Evolutionary conservation across 2,329 filamentous ascomycete genomes (phyloP).

Genomic region (Cladosporium phlei): DNA sequence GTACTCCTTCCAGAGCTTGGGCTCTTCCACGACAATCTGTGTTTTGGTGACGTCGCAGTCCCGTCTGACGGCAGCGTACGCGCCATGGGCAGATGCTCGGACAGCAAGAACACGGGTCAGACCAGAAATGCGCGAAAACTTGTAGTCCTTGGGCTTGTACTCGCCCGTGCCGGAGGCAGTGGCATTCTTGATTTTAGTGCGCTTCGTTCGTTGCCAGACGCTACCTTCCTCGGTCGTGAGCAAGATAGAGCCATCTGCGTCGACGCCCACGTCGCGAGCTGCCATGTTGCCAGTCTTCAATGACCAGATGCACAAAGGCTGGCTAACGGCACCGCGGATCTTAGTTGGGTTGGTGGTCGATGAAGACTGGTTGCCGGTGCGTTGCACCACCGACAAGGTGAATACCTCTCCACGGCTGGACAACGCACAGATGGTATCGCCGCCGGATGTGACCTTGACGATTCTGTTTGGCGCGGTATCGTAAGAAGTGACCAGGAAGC

Average conservation of each 20-base stretch:
- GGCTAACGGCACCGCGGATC: slow-evolving; percentile 74
- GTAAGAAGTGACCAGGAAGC: slow-evolving; percentile 61
- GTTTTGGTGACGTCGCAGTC: slow-evolving; percentile 77
- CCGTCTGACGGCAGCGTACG: slow-evolving; percentile 80
- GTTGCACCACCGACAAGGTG: slow-evolving; percentile 70
- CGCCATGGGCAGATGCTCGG: slow-evolving; percentile 81
- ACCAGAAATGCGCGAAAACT: slow-evolving; percentile 85
- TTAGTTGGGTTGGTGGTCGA: slow-evolving; percentile 93
- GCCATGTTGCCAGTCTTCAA: slow-evolving; percentile 79
- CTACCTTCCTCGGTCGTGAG: slow-evolving; percentile 88
- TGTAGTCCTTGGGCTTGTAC: slow-evolving; percentile 78
- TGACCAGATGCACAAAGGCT: slow-evolving; percentile 80
- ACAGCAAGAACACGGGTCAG: slow-evolving; percentile 81
- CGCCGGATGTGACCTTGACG: slow-evolving; percentile 72
- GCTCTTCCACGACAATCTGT: slow-evolving; percentile 62
- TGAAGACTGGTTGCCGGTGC: slow-evolving; percentile 56
- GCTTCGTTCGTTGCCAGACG: slow-evolving; percentile 83
- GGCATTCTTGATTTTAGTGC: slow-evolving; percentile 71
- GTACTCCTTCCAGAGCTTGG: slow-evolving; percentile 69
- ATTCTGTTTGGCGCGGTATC: slow-evolving; percentile 64
- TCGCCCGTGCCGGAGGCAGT: slow-evolving; percentile 47
- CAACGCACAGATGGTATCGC: slow-evolving; percentile 85
- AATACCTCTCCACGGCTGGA: slow-evolving; percentile 83
- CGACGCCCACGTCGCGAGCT: slow-evolving; percentile 78
- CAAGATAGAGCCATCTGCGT: slow-evolving; percentile 90